Evolutionary conservation across 1,139 yeast genomes (phyloP), one percentile per base, ranked within the genome.

Genomic region (Diutina rugosa): DNA sequence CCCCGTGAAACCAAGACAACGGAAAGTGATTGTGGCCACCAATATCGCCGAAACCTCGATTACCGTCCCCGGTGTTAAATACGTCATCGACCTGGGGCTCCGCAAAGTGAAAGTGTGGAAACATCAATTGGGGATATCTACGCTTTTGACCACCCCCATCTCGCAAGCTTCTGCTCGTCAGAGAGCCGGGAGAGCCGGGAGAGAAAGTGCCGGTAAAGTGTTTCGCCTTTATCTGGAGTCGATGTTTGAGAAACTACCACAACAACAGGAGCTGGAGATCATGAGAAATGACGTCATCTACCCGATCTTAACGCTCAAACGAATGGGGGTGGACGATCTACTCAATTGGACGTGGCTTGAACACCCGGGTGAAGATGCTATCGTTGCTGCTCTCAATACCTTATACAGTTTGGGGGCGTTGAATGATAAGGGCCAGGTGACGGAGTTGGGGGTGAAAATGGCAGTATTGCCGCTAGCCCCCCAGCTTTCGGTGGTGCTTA

Each of bases 161-260:
- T 90, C 98, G 0, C 90, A 88, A 65, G 96, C 98, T 0, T 87
- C 96, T 49, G 99, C 99, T 0, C 81, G 87, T 52, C 99, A 93
- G 72, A 78, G 99, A 70, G 85, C 95, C 58, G 99, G 99, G 68
- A 88, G 99, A 78, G 99, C 99, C 32, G 99, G 99, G 62, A 89
- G 99, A 81, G 98, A 93, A 72, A 82, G 87, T 51, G 68, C 70
- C 4, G 99, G 99, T 56, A 93, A 91, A 68, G 90, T 95, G 48
- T 93, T 79, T 69, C 74, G 99, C 59, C 72, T 93, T 46, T 95
- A 87, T 67, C 84, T 87, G 57, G 98, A 91, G 64, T 67, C 72
- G 1, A 85, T 87, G 55, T 93, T 81, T 64, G 56, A 61, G 4
- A 74, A 77, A 57, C 72, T 95, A 51, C 85, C 88, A 0, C 73